These are phyloP conservation scores for Phialophora verrucosa DNA, from an alignment of 2,329 filamentous ascomycete genomes.

Conservation along the genomic window DNA sequence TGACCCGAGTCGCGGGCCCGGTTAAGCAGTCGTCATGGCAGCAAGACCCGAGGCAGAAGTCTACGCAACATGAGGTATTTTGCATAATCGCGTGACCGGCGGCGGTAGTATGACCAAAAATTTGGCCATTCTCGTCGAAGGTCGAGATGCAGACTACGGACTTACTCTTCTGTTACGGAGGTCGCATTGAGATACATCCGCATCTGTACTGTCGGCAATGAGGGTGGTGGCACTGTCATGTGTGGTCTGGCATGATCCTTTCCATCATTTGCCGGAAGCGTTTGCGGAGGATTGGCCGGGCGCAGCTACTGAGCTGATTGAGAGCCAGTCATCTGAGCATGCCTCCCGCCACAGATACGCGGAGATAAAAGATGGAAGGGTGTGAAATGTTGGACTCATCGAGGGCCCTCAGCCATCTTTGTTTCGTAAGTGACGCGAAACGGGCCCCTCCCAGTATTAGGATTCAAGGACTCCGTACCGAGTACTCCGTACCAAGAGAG, in stretches of 20 bases:
- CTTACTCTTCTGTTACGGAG: slow-evolving; percentile 8
- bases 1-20: neutral
- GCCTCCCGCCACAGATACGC: slow-evolving; percentile 9
- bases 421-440: neutral
- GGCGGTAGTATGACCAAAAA: slow-evolving; percentile 3
- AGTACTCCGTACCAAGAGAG: slow-evolving; percentile 1
- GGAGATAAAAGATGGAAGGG: neutral
- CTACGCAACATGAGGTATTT: neutral
- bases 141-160: slow-evolving; percentile 9
- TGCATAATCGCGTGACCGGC: slow-evolving; percentile 8
- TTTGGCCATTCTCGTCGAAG: neutral
- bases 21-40: slow-evolving; percentile 5
- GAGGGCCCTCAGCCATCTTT: slow-evolving; percentile 5
- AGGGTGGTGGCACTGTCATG: neutral
- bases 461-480: neutral
- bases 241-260: neutral
- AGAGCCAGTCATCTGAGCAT: slow-evolving; percentile 8
- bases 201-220: neutral
- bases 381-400: neutral
- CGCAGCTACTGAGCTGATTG: neutral
- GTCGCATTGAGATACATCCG: neutral
- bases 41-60: neutral
- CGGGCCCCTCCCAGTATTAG: too few species aligned
- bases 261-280: neutral
- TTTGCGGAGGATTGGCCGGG: neutral